Evolutionary conservation across 495 filamentous ascomycete species (phyloP).

Genomic region (Aspergillus nanangensis): DNA sequence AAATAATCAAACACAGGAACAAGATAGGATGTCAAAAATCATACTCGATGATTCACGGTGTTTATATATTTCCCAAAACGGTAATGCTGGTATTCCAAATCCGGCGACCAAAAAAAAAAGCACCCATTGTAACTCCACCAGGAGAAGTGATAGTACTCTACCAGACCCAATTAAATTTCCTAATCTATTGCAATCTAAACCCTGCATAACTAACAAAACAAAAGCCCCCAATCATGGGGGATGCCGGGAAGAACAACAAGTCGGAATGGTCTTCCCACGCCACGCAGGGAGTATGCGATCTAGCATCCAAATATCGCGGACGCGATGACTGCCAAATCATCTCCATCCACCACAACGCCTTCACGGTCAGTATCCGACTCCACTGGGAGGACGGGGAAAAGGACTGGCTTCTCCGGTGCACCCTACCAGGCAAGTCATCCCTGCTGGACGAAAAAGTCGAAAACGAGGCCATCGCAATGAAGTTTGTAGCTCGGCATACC

Average conservation of each 20-base stretch:
- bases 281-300: constrained; percentile 4
- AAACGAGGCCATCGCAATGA: constrained; percentile 27
- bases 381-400: constrained; percentile 5
- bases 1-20: too few species aligned
- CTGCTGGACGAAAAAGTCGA: constrained; percentile 20
- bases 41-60: too few species aligned
- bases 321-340: constrained; percentile 2
- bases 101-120: too few species aligned
- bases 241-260: background rate
- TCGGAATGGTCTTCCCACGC: background rate
- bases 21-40: too few species aligned
- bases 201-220: too few species aligned
- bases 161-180: too few species aligned
- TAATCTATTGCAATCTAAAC: too few species aligned
- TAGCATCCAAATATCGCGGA: constrained; percentile 1
- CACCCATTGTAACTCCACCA: too few species aligned
- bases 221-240: too few species aligned
- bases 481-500: constrained; percentile 23
- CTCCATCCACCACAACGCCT: constrained; percentile 7
- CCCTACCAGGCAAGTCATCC: constrained; percentile 12
- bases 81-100: too few species aligned
- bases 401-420: constrained; percentile 12
- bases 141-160: too few species aligned
- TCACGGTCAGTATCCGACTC: constrained; percentile 8
- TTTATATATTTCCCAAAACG: too few species aligned